Percentiles rank a stretch among this genome's conserved stretches.
Evolutionary conservation across 1,284 basidiomycete species (phyloP).

Genomic region (Naganishia sp.): DNA sequence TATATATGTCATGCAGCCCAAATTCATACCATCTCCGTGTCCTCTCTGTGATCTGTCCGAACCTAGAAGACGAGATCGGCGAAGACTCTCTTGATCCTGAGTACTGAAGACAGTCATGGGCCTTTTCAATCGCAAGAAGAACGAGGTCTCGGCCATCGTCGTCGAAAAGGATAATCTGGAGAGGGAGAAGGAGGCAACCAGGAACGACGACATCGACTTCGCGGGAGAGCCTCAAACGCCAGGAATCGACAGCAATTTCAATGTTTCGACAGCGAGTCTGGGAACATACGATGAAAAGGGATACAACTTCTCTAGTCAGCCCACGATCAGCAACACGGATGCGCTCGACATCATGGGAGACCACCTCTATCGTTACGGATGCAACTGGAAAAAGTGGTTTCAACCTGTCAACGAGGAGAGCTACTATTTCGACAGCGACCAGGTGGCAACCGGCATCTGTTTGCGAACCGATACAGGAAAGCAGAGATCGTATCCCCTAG

Average conservation of each 20-base stretch:
- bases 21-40: neutral
- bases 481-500: slow-evolving; percentile 44
- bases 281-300: slow-evolving; percentile 11
- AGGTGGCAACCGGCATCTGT: slow-evolving; percentile 42
- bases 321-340: slow-evolving; percentile 33
- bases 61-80: too few relatives aligned
- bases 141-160: slow-evolving; percentile 37
- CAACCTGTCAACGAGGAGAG: slow-evolving; percentile 41
- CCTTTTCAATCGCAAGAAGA: slow-evolving; percentile 36
- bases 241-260: slow-evolving; percentile 21
- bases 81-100: neutral
- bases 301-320: neutral
- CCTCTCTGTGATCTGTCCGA: neutral
- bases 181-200: neutral
- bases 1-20: neutral
- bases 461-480: slow-evolving; percentile 43
- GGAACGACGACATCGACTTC: neutral
- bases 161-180: slow-evolving; percentile 5
- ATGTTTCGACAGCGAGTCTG: slow-evolving; percentile 9
- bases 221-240: slow-evolving; percentile 6
- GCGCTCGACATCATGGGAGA: slow-evolving; percentile 49
- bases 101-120: slow-evolving; percentile 35
- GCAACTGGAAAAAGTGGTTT: slow-evolving; percentile 47
- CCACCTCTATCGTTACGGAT: slow-evolving; percentile 46
- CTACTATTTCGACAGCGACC: slow-evolving; percentile 13